phyloP scores from a whole-genome alignment of 106 monocot genomes.

The Iris macrosiphon region DNA sequence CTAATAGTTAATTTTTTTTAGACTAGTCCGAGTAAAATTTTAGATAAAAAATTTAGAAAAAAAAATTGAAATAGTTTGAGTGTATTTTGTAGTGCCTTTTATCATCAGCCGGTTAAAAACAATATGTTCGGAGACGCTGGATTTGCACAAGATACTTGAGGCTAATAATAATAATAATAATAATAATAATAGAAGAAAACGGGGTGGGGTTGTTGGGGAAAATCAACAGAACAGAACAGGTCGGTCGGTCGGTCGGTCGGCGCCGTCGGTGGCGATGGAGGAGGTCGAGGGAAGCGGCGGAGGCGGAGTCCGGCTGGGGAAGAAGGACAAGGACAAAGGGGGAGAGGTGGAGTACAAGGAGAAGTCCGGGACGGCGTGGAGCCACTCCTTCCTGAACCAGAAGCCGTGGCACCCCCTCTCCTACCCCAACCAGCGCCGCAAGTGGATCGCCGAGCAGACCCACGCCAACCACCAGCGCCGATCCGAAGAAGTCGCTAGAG shows the following conservation, averaged over 20 bases:
- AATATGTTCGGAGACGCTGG: not conserved
- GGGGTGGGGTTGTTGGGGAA: too few species aligned
- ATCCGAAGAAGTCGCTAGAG: slow-evolving; percentile 71
- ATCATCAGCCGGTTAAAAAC: not conserved
- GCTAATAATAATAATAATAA: too few species aligned
- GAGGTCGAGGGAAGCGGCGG: slow-evolving; percentile 26
- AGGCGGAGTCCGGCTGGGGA: slow-evolving; percentile 24
- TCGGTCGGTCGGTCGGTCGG: not conserved
- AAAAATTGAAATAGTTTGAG: too few species aligned
- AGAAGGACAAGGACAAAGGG: slow-evolving; percentile 22
- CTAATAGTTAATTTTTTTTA: too few species aligned
- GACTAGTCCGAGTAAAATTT: too few species aligned
- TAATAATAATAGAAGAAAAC: too few species aligned
- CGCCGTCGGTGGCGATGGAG: slow-evolving; percentile 18
- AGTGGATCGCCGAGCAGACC: slow-evolving; percentile 98
- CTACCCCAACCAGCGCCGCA: slow-evolving; percentile 96
- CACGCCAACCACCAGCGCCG: slow-evolving; percentile 52
- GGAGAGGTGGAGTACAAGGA: slow-evolving; percentile 89
- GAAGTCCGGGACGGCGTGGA: slow-evolving; percentile 93
- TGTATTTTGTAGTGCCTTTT: too few species aligned
- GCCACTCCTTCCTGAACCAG: slow-evolving; percentile 93
- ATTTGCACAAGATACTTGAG: too few species aligned
- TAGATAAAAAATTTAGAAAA: too few species aligned
- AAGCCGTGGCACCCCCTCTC: slow-evolving; percentile 99
- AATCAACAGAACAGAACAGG: not conserved